Base-by-base conservation (phyloP, 495 filamentous ascomycete genomes). In the Wilcoxina mikolae region DNA sequence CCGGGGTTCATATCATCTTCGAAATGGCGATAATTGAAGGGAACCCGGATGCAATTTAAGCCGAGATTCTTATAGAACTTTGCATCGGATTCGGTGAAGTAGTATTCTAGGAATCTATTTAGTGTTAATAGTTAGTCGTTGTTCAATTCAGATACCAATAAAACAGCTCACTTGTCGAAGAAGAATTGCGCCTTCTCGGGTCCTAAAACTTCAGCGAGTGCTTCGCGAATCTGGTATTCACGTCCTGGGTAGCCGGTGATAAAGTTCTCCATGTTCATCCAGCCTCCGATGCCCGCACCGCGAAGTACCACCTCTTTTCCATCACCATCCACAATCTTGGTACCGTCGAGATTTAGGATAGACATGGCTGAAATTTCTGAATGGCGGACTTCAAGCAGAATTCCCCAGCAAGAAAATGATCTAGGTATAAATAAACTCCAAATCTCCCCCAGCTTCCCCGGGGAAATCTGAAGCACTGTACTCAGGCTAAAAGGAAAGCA, bases 11-110 rank as follows among this genome's bases (percentile, higher is more conserved):
- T 68, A 59, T 81, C 77, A 60, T 83, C 79, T 53, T 78, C 72
- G 44, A 83, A 79, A 62, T 81, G 78, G 4, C 76, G 73, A 60
- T 81, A 76, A 59, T 82, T 83, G 63, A 83, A 76, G 3, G 79
- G 78, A 29, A 83, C 66, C 0, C 79, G 75, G 11, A 82, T 67
- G 64, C 78, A 81, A 61, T 82, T 83, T 25, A 83, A 59, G 3
- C 77, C 78, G 1, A 74, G 64, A 0, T 66, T 70, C 3, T 77
- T 73, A 54, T 78, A 76, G 68, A 79, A 82, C 57, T 76, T 72
- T 43, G 80, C 79, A 57, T 83, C 80, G 7, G 68, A 62, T 4
- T 74, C 68, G 0, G 74, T 78, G 68, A 82, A 83, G 71, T 81
- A 83, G 58, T 81, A 76, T 38, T 81, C 73, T 0, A 80, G 67